Base-by-base conservation (phyloP, 345 rosid genomes). In the Mangifera indica region DNA sequence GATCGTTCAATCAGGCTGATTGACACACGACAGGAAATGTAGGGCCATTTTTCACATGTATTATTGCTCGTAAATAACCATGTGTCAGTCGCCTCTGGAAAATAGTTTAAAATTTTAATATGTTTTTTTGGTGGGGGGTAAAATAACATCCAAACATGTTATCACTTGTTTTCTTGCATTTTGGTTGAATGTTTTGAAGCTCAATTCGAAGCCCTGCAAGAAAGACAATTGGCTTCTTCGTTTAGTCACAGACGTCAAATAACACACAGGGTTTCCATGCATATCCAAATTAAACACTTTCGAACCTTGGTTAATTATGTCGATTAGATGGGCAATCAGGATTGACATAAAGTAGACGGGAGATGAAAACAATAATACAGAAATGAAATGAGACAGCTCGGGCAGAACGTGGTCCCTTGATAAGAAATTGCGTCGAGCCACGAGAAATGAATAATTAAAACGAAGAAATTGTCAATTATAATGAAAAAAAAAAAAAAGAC, bases 281-380 rank as follows among this genome's bases (percentile, higher is more conserved):
- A 32, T 55, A 46, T 69, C 10, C 24, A 18, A 37, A 37, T 37
- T 37, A 37, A 32, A 56, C 46, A 63, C 6, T 34, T 49, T 8
- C 11, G 6, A 7, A 6, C 7, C 9, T 37, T 37, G 42, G 8
- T 37, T 37, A 7, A 56, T 34, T 7, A 6, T 68, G 21, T 7
- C 67, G 61, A 64, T 62, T 60, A 45, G 72, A 53, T 57, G 42
- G 68, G 54, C 63, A 59, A 25, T 72, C 48, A n/a, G 69, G 26
- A 49, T 49, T 65, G 82, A 75, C 77, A 75, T 68, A 76, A 69
- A 72, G 60, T 11, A 63, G 74, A 57, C 17, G 72, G 11, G 72
- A 34, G 66, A 34, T 42, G 7, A 25, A n/a, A 26, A 12, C 4
- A 49, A 42, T 64, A 37, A 71, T 57, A 10, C 11, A 29, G 52